Conservation (phyloP, 176 grass and related monocot genomes). For the Puya raimondii region DNA sequence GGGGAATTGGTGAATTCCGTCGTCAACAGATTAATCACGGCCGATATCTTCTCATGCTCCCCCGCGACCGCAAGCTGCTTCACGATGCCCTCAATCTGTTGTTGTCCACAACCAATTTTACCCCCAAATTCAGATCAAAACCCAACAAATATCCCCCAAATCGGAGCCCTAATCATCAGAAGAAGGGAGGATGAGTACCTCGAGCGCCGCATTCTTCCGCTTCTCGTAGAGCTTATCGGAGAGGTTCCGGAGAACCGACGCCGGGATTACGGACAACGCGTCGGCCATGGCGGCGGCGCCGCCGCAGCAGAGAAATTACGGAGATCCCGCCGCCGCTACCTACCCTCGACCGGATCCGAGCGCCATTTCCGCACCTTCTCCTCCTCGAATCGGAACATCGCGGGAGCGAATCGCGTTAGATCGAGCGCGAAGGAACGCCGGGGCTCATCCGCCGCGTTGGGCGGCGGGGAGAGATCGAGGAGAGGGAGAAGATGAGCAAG, state of each 20-base stretch:
- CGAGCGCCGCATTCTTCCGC: conserved; percentile 96
- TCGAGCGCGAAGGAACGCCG: background rate
- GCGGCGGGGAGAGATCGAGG: background rate
- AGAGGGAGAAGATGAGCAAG: background rate
- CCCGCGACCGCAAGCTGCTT: conserved; percentile 61
- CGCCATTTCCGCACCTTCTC: background rate
- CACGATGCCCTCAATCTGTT: conserved; percentile 85
- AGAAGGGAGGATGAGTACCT: conserved; percentile 47
- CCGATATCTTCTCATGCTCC: conserved; percentile 87
- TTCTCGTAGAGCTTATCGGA: conserved; percentile 99
- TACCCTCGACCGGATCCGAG: background rate
- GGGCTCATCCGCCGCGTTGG: background rate
- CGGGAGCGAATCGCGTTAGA: background rate
- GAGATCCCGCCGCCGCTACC: background rate
- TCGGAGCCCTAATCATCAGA: background rate
- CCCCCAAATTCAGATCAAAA: background rate
- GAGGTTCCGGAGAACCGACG: conserved; percentile 82
- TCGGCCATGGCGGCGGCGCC: conserved; percentile 35
- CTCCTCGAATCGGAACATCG: conserved; percentile 15
- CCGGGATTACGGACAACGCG: conserved; percentile 64
- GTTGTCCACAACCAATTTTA: background rate
- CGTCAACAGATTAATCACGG: conserved; percentile 55
- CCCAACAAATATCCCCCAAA: background rate
- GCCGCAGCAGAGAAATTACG: background rate
- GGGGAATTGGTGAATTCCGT: conserved; percentile 59